A percentile compares a stretch with the other conserved stretches of the same genome.
Evolutionary conservation across 306 rosid species (phyloP).

Genomic region (Castanea crenata): DNA sequence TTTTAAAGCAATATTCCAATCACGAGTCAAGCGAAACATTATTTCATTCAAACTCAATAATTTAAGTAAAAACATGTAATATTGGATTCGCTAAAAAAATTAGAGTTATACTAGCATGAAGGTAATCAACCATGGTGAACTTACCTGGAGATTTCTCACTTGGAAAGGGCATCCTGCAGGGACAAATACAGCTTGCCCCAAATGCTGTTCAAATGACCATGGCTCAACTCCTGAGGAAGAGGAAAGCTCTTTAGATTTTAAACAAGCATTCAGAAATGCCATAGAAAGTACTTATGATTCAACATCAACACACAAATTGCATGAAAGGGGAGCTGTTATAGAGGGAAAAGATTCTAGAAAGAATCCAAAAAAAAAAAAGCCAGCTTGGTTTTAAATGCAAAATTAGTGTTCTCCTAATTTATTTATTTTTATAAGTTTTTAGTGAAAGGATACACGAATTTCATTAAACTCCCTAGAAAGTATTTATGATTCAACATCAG

Average conservation of each 20-base stretch:
- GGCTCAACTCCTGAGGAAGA: slow-evolving; percentile 77
- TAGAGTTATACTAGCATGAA: not conserved
- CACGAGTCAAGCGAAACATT: not conserved
- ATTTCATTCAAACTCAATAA: not conserved
- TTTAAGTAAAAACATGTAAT: not conserved
- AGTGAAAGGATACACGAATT: not conserved
- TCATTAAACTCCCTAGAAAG: not conserved
- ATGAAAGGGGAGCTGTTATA: not conserved
- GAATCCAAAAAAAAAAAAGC: not conserved
- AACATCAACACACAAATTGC: not conserved
- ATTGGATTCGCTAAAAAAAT: not conserved
- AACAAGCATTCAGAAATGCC: not conserved
- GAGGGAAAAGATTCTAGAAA: not conserved
- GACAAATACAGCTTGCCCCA: slow-evolving; percentile 86
- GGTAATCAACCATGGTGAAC: slow-evolving; percentile 19
- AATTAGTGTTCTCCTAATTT: not conserved
- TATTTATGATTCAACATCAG: not conserved
- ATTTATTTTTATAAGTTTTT: not conserved
- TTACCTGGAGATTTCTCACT: slow-evolving; percentile 81
- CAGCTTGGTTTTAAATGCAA: not conserved
- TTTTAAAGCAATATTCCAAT: not conserved
- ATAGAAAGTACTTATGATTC: not conserved
- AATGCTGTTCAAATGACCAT: slow-evolving; percentile 91
- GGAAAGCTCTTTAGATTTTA: slow-evolving; percentile 7
- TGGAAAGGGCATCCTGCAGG: slow-evolving; percentile 99